Conservation (phyloP, 768 basidiomycete genomes). For the Hericium coralloides region DNA sequence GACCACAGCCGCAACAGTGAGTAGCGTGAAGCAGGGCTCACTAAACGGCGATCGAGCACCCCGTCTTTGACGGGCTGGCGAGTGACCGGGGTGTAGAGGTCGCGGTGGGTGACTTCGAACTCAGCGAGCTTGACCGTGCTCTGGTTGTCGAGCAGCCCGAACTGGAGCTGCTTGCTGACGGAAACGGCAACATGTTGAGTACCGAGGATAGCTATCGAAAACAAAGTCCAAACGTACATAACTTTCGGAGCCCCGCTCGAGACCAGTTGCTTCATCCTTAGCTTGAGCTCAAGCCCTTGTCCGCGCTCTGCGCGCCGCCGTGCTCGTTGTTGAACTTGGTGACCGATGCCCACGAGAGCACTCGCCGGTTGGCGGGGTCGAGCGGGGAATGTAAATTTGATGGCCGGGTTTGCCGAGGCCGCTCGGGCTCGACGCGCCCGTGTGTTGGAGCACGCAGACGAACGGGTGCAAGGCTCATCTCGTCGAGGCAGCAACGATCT, state of each 20-base stretch:
- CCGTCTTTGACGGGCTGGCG: slow-evolving; percentile 85
- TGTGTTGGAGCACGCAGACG: no score
- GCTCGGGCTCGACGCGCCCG: no score
- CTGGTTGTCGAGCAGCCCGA: slow-evolving; percentile 87
- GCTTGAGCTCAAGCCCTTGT: background rate
- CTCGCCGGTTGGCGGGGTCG: no score
- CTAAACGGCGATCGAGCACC: slow-evolving; percentile 85
- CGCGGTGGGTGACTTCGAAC: slow-evolving; percentile 90
- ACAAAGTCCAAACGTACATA: slow-evolving; percentile 42
- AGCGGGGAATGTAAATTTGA: no score
- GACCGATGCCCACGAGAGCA: no score
- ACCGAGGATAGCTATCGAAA: background rate
- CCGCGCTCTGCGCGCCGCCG: no score
- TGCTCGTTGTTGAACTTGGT: no score
- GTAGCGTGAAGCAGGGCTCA: slow-evolving; percentile 30
- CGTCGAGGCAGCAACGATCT: no score
- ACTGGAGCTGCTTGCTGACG: slow-evolving; percentile 88
- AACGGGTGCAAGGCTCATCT: no score
- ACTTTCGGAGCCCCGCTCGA: slow-evolving; percentile 75
- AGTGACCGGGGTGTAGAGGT: slow-evolving; percentile 80
- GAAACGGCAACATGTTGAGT: background rate
- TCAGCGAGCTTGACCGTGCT: slow-evolving; percentile 94
- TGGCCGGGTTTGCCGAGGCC: no score
- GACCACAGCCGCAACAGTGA: background rate
- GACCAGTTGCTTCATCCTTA: slow-evolving; percentile 70